Percentiles rank a stretch among this genome's conserved stretches.
phyloP scores from a whole-genome alignment of 345 rosid species.

The Brassica carinata region DNA sequence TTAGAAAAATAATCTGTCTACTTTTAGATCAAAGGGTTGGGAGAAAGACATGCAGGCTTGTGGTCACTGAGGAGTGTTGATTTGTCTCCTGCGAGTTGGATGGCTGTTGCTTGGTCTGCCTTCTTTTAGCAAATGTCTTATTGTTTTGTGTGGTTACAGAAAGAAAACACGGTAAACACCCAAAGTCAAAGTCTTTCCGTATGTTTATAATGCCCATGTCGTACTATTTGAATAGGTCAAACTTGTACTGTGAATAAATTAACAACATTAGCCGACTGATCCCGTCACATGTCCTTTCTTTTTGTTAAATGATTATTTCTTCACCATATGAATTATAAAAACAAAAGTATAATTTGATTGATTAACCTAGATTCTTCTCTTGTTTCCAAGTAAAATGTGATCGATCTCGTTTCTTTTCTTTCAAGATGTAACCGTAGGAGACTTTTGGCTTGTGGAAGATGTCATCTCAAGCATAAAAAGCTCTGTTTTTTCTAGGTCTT shows the following conservation, averaged over 20 bases:
- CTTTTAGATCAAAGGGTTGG: conserved; percentile 69
- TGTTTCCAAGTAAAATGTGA: neutral
- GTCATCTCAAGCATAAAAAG: neutral
- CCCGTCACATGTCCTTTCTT: conserved; percentile 2
- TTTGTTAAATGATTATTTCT: neutral
- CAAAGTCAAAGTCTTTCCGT: conserved; percentile 20
- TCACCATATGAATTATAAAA: neutral
- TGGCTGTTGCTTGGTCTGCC: conserved; percentile 91
- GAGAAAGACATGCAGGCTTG: conserved; percentile 70
- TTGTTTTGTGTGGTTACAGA: conserved; percentile 8
- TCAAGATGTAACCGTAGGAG: neutral
- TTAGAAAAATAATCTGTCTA: neutral
- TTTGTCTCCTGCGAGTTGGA: conserved; percentile 99
- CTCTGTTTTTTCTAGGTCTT: conserved; percentile 16
- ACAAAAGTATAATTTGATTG: neutral
- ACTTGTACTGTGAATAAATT: conserved; percentile 1
- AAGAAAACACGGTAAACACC: neutral
- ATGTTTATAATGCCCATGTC: conserved; percentile 6
- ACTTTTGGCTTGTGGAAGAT: neutral
- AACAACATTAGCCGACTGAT: conserved; percentile 17
- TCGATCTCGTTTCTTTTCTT: neutral
- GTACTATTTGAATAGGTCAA: conserved; percentile 25
- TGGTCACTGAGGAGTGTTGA: conserved; percentile 87
- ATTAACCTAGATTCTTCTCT: neutral
- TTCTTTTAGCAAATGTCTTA: neutral